These are phyloP conservation scores for Geranomyces variabilis DNA, from an alignment of 192 early-diverging fungal genomes.

Conservation along the genomic window DNA sequence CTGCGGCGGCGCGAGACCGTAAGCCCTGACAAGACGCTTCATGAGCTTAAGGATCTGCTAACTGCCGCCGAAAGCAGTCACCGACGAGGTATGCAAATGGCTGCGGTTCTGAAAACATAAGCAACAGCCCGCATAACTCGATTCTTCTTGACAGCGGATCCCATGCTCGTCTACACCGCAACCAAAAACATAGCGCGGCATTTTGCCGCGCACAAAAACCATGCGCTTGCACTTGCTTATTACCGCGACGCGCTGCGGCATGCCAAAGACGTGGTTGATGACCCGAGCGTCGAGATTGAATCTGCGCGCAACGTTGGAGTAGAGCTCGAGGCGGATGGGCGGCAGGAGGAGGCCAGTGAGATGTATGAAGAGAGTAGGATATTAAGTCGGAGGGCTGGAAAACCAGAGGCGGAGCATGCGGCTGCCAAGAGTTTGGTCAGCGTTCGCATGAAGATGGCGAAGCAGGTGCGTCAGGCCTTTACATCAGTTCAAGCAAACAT, in stretches of 20 bases:
- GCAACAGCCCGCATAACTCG: too few relatives aligned
- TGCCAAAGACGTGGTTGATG: constrained; percentile 33
- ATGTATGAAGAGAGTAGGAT: constrained; percentile 42
- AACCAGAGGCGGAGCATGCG: constrained; percentile 30
- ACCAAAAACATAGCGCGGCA: constrained; percentile 44
- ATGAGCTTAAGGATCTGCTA: constrained; percentile 42
- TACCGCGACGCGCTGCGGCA: constrained; percentile 40
- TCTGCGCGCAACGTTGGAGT: constrained; percentile 41
- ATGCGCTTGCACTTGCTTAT: constrained; percentile 33
- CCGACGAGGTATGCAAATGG: constrained; percentile 13
- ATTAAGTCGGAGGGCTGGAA: constrained; percentile 29
- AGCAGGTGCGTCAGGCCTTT: constrained; percentile 32
- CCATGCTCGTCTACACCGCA: constrained; percentile 37
- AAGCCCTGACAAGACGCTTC: constrained; percentile 10
- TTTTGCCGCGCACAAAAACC: constrained; percentile 33
- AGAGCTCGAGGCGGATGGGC: constrained; percentile 38
- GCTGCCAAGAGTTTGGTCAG: constrained; percentile 39
- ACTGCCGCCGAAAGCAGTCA: constrained; percentile 39
- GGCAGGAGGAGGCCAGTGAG: constrained; percentile 41
- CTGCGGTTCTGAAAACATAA: too few relatives aligned
- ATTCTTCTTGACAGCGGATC: neutral
- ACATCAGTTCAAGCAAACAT: neutral
- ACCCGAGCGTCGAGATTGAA: constrained; percentile 43
- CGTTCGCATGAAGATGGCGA: constrained; percentile 44
- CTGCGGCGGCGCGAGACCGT: neutral